A percentile compares a stretch with the other conserved stretches of the same genome.
phyloP scores from a whole-genome alignment of 1,284 basidiomycete species.

The Agaricales sp. region DNA sequence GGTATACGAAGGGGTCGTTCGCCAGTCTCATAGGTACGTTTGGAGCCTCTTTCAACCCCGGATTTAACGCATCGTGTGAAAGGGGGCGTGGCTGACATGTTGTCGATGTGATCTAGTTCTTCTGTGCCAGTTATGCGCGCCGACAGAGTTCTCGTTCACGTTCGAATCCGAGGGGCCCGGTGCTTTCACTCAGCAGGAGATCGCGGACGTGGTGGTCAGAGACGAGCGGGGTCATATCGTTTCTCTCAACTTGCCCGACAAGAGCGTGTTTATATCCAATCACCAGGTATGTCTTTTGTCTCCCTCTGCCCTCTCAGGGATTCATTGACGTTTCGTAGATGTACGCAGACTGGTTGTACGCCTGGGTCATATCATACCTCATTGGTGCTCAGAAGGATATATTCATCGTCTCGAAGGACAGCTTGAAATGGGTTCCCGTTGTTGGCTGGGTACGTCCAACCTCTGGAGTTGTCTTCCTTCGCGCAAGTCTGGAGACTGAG shows the following conservation, averaged over 20 bases:
- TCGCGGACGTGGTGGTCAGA: slow-evolving; percentile 44
- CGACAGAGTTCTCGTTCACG: slow-evolving; percentile 67
- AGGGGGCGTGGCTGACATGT: slow-evolving; percentile 4
- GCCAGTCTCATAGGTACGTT: slow-evolving; percentile 61
- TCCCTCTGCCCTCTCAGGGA: background rate
- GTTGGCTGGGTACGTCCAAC: slow-evolving; percentile 70
- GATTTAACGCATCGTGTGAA: slow-evolving; percentile 7
- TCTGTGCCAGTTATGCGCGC: slow-evolving; percentile 74
- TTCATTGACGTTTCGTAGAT: slow-evolving; percentile 39
- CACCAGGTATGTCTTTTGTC: slow-evolving; percentile 50
- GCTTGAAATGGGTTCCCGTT: slow-evolving; percentile 80
- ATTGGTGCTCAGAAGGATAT: slow-evolving; percentile 64
- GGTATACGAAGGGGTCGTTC: slow-evolving; percentile 78
- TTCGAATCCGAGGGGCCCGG: slow-evolving; percentile 62
- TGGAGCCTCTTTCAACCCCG: too few relatives aligned
- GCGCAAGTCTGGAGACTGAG: background rate
- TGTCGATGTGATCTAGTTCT: slow-evolving; percentile 40
- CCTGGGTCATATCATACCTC: slow-evolving; percentile 82
- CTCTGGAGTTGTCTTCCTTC: background rate
- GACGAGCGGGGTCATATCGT: slow-evolving; percentile 47
- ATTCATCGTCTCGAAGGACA: slow-evolving; percentile 85
- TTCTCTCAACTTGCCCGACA: slow-evolving; percentile 61
- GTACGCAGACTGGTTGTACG: slow-evolving; percentile 89
- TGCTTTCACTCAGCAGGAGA: slow-evolving; percentile 45
- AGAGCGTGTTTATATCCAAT: slow-evolving; percentile 73